Conservation (phyloP, 208 protist genomes). For the Tritrichomonas foetus region DNA sequence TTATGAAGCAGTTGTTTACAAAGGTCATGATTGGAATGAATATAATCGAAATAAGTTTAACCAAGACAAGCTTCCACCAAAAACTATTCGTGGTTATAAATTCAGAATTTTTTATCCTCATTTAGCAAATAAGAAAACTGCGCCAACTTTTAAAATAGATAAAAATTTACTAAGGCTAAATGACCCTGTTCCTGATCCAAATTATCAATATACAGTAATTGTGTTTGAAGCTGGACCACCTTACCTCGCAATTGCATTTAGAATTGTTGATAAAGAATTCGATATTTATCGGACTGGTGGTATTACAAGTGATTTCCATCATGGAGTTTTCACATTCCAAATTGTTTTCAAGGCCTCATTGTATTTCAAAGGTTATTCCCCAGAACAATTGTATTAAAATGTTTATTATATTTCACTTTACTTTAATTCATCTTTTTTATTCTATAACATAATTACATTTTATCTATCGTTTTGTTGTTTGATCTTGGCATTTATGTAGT, state of each 20-base stretch:
- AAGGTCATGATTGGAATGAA: slow-evolving; percentile 16
- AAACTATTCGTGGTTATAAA: neutral
- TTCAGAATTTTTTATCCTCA: neutral
- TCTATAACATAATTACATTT: too few species aligned
- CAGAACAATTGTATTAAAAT: neutral
- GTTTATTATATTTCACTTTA: neutral
- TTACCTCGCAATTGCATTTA: neutral
- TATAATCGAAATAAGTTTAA: neutral
- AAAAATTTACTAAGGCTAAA: neutral
- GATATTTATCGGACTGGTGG: neutral
- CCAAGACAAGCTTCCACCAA: neutral
- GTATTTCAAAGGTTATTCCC: neutral
- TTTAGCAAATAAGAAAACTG: neutral
- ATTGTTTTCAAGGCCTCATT: neutral
- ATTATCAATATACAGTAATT: slow-evolving; percentile 20
- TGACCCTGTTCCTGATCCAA: slow-evolving; percentile 15
- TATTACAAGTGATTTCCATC: neutral
- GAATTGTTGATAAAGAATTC: slow-evolving; percentile 32
- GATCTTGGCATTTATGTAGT: too few species aligned
- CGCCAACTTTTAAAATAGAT: neutral
- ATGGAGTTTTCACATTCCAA: slow-evolving; percentile 34
- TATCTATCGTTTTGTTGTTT: too few species aligned
- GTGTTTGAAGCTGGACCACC: neutral
- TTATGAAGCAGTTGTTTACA: slow-evolving; percentile 1
- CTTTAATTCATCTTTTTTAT: neutral